These are phyloP conservation scores for Ramularia endophylla DNA, from an alignment of 2,329 filamentous ascomycete genomes.

Conservation along the genomic window DNA sequence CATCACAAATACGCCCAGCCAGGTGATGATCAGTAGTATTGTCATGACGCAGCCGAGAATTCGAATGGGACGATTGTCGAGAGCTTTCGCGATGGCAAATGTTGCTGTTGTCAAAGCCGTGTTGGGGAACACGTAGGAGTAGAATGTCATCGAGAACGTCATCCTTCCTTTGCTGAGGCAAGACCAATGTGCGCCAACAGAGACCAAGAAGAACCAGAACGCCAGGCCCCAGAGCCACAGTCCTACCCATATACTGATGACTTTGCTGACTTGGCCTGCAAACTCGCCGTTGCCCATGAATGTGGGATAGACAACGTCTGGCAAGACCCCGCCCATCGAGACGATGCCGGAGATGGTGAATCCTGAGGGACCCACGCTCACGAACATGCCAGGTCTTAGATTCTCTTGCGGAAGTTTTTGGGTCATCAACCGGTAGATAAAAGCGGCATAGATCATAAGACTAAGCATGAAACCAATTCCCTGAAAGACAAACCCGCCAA, in stretches of 20 bases:
- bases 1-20: constrained; percentile 60
- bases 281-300: constrained; percentile 54
- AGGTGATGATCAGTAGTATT: constrained; percentile 58
- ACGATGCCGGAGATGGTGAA: constrained; percentile 60
- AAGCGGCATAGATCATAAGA: constrained; percentile 78
- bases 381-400: constrained; percentile 77
- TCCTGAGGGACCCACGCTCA: constrained; percentile 70
- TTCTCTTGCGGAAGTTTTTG: constrained; percentile 74
- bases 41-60: constrained; percentile 65
- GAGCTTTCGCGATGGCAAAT: constrained; percentile 57
- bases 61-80: constrained; percentile 47
- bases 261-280: constrained; percentile 49
- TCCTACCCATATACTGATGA: constrained; percentile 57
- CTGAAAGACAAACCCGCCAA: constrained; percentile 56
- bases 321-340: constrained; percentile 50
- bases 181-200: constrained; percentile 68
- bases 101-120: constrained; percentile 60
- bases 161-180: constrained; percentile 56
- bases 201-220: constrained; percentile 78
- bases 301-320: constrained; percentile 42
- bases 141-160: constrained; percentile 81
- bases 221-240: constrained; percentile 81
- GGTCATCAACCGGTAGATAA: constrained; percentile 82
- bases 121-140: constrained; percentile 76
- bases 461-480: constrained; percentile 60